Evolutionary conservation across 228 moss, liverwort and hornwort species (phyloP).

Genomic region (Sphagnum magellanicum): DNA sequence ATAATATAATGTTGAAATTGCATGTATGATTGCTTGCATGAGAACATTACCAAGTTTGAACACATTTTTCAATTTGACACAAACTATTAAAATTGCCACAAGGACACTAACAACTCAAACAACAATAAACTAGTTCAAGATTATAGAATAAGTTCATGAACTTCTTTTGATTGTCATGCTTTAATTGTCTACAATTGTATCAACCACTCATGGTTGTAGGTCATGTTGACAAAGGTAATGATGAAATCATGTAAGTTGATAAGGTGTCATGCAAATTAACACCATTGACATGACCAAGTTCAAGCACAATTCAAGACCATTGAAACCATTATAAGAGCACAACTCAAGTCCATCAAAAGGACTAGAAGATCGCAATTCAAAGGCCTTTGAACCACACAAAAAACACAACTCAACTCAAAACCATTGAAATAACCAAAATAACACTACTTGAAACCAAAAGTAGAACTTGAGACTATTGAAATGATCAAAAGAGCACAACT

Average conservation of each 20-base stretch:
- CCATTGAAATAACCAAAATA: no score
- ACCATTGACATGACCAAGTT: no score
- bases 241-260: constrained; percentile 6
- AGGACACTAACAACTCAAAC: not conserved
- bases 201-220: constrained; percentile 9
- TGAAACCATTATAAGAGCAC: no score
- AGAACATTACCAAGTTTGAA: not conserved
- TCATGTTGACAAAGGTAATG: constrained; percentile 14
- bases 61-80: not conserved
- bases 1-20: not conserved
- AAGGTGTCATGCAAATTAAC: constrained; percentile 10
- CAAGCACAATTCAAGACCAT: no score
- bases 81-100: not conserved
- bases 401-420: no score
- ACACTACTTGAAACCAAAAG: no score
- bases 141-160: not conserved
- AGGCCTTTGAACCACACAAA: no score
- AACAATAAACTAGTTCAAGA: not conserved
- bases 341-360: no score
- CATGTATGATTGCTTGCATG: not conserved
- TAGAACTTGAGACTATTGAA: no score
- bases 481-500: no score
- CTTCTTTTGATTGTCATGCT: constrained; percentile 7
- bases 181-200: constrained; percentile 10
- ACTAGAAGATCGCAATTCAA: no score